Evolutionary conservation across 2,329 filamentous ascomycete genomes (phyloP), one percentile per base, ranked within the genome.

Genomic region (Penicillium olsonii): DNA sequence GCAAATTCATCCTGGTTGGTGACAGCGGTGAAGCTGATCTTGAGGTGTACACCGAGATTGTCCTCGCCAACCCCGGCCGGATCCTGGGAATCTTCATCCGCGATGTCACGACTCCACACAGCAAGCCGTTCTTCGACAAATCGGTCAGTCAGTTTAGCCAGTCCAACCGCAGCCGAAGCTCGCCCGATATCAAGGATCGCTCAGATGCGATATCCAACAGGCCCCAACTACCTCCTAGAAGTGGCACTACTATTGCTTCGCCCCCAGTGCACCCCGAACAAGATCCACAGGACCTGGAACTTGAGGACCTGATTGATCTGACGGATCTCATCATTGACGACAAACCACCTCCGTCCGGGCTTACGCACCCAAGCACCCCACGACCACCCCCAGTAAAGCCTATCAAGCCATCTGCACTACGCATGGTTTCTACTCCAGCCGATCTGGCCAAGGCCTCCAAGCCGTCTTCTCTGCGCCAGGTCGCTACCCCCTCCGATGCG

Each of bases 21-120:
- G 94, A 99, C 67, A 96, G 92, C 61, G 94, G 95, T 31, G 94
- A 99, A 71, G 94, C 92, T 7, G 95, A 99, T 71, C 77, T 99
- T 3, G 95, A 99, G 68, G 91, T 97, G 0, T 99, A 99, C 65
- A 96, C 92, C 0, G 94, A 99, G 55, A 81, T 96, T n/a, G 92
- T 87, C 0, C 65, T 92, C 27, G 84, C 88, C 2, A 87, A 97
- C 60, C 92, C 92, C 0, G 88, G 88, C 0, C 83, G 89, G 22
- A 85, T 99, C 2, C 75, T 91, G 24, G 94, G 85, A 0, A 84
- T 99, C 6, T 97, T 97, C 69, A 97, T 99, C 56, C 83, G 95
- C 47, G 94, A 99, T 69, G 90, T 99, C 18, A 99, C 94, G 0
- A 96, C 90, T 0, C 82, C 87, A 0, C 81, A 88, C 31, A 78